Conservation (phyloP, 371 early-diverging fungal species). For the Funneliformis caledonium region DNA sequence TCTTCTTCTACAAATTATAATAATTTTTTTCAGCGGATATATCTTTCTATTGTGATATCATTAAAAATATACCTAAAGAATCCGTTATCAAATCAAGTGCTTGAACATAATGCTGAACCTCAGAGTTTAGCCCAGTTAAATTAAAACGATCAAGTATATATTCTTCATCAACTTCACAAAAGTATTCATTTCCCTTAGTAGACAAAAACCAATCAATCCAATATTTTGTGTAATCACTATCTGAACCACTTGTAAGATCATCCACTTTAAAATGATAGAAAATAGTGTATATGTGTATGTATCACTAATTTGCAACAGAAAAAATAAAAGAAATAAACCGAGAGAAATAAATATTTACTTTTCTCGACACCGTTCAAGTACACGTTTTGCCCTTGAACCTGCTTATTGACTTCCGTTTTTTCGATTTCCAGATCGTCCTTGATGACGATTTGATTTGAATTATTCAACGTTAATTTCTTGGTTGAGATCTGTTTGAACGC, state of each 20-base stretch:
- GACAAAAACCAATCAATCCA: constrained; percentile 87
- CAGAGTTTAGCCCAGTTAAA: constrained; percentile 85
- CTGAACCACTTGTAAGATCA: constrained; percentile 67
- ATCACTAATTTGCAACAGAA: background rate
- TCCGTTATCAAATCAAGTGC: constrained; percentile 95
- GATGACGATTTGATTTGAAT: constrained; percentile 38
- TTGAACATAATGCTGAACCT: constrained; percentile 77
- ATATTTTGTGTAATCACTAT: constrained; percentile 72
- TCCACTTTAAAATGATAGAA: constrained; percentile 48
- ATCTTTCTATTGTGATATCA: background rate
- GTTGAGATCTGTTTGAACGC: background rate
- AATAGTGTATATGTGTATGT: background rate
- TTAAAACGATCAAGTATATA: constrained; percentile 96
- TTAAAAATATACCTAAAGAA: constrained; percentile 56
- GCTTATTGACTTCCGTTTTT: constrained; percentile 35
- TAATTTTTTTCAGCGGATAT: constrained; percentile 8
- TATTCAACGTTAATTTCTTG: constrained; percentile 25
- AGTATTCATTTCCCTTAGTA: constrained; percentile 89
- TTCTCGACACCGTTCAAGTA: constrained; percentile 87
- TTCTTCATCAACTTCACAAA: constrained; percentile 94
- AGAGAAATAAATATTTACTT: constrained; percentile 19
- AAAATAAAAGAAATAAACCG: background rate
- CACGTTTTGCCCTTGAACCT: constrained; percentile 76
- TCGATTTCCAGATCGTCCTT: constrained; percentile 19
- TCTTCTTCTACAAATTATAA: constrained; percentile 59